Conservation (phyloP, 768 basidiomycete genomes). For the Suillus fuscotomentosus region DNA sequence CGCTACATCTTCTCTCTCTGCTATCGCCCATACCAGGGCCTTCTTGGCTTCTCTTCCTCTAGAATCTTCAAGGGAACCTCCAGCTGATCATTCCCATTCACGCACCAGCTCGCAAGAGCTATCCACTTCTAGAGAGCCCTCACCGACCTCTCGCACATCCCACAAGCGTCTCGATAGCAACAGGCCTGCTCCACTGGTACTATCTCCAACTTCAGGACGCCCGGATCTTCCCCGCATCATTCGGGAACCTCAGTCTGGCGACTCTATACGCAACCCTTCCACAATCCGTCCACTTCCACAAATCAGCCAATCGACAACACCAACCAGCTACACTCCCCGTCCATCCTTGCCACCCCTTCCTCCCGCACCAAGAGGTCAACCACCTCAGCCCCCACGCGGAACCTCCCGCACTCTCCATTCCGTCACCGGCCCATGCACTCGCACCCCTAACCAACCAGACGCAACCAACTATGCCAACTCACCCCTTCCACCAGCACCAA, state of each 20-base stretch:
- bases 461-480: conserved; percentile 43
- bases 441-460: conserved; percentile 61
- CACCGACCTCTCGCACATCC: conserved; percentile 28
- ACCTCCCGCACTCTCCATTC: conserved; percentile 31
- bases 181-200: conserved; percentile 80
- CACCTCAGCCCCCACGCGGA: conserved; percentile 40
- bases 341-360: conserved; percentile 64
- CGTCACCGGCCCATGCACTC: conserved; percentile 34
- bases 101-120: conserved; percentile 21
- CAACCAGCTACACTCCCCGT: conserved; percentile 39
- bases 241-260: conserved; percentile 54
- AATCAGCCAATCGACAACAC: conserved; percentile 21
- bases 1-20: conserved; percentile 1
- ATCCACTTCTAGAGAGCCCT: conserved; percentile 14
- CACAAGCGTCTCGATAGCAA: conserved; percentile 55
- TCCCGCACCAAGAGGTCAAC: conserved; percentile 63
- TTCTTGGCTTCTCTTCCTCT: not conserved
- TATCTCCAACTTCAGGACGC: conserved; percentile 52
- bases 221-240: conserved; percentile 73
- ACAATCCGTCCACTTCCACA: conserved; percentile 31
- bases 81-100: conserved; percentile 15
- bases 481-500: conserved; percentile 41
- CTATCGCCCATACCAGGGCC: not conserved
- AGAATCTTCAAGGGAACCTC: conserved; percentile 12
- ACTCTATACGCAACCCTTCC: conserved; percentile 41